These are phyloP conservation scores for Alternaria sp. DNA, from an alignment of 2,329 filamentous ascomycete species.

Conservation along the genomic window DNA sequence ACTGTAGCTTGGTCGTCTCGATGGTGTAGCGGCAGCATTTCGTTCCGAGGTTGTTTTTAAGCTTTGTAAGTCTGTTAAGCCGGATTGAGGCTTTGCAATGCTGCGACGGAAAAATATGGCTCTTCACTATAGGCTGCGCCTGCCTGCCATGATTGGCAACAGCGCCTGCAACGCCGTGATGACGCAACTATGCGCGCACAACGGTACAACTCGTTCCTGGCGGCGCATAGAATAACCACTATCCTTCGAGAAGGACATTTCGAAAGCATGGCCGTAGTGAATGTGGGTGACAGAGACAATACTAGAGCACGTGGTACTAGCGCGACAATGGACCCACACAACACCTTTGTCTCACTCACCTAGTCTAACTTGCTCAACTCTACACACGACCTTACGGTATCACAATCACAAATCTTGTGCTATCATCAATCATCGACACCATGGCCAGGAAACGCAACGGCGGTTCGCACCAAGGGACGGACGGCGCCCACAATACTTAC, in stretches of 20 bases:
- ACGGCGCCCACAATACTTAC: neutral
- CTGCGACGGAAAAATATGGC: neutral
- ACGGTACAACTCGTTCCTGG: neutral
- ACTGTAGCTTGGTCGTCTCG: neutral
- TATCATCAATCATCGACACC: neutral
- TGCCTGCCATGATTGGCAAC: neutral
- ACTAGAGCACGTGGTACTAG: neutral
- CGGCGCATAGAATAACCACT: too few species aligned
- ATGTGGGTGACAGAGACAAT: neutral
- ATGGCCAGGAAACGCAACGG: neutral
- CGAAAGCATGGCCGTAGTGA: neutral
- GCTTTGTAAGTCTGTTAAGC: neutral
- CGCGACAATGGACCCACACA: slow-evolving; percentile 8
- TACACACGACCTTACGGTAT: neutral
- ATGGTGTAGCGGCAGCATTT: neutral
- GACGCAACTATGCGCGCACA: neutral
- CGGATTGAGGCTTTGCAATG: neutral
- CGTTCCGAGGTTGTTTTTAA: neutral
- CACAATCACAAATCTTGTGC: neutral
- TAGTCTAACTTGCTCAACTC: neutral
- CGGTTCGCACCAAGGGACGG: neutral
- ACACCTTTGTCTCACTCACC: slow-evolving; percentile 1
- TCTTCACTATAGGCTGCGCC: neutral
- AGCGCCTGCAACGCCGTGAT: neutral
- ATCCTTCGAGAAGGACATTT: neutral